These are phyloP conservation scores for Sporothrix pallida DNA, from an alignment of 2,329 filamentous ascomycete genomes.

Conservation along the genomic window DNA sequence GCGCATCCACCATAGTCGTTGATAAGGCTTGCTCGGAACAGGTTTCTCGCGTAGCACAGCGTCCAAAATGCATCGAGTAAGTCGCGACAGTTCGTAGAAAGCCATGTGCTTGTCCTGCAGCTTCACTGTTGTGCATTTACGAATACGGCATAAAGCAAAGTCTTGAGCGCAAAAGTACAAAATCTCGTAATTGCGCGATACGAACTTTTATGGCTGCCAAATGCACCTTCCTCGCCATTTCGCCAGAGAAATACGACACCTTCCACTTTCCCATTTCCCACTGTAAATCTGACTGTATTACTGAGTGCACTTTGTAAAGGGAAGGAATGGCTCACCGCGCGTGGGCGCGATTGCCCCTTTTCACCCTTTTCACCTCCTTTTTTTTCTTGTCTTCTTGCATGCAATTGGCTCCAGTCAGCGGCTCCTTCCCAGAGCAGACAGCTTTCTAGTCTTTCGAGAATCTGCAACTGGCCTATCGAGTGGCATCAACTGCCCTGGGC, in stretches of 20 bases:
- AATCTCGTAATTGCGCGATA: conserved; percentile 22
- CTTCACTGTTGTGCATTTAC: background rate
- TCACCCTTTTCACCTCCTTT: conserved; percentile 10
- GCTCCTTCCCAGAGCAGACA: conserved; percentile 1
- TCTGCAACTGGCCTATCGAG: background rate
- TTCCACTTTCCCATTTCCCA: background rate
- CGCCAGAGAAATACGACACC: background rate
- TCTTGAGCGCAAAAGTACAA: background rate
- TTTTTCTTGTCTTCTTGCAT: background rate
- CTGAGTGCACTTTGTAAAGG: background rate
- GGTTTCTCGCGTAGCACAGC: conserved; percentile 2
- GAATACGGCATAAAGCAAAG: background rate
- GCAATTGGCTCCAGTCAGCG: conserved; percentile 25
- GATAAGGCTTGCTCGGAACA: background rate
- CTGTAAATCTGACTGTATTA: background rate
- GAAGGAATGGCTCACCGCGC: background rate
- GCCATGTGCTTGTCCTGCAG: background rate
- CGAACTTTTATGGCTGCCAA: background rate
- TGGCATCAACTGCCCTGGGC: conserved; percentile 28
- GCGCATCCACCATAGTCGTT: background rate
- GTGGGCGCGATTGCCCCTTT: conserved; percentile 19
- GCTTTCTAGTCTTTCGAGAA: background rate
- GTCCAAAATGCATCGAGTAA: background rate
- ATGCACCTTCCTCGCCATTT: conserved; percentile 5
- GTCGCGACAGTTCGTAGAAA: background rate